Evolutionary conservation across 345 rosid genomes (phyloP).

Genomic region (Citrus trifoliata): DNA sequence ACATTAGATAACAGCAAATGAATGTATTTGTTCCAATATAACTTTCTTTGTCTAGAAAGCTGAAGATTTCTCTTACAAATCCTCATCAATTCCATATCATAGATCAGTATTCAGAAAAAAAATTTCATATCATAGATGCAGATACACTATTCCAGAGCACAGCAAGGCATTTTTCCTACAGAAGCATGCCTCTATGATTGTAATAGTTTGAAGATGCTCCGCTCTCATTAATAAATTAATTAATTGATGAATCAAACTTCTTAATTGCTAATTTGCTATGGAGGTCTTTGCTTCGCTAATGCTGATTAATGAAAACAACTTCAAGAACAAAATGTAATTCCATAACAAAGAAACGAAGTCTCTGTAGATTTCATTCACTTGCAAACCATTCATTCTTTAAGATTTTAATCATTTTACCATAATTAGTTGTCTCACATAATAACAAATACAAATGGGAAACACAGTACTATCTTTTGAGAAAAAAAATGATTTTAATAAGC

Average conservation of each 20-base stretch:
- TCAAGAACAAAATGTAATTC: too few species aligned
- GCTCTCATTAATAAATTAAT: neutral
- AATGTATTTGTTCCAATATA: neutral
- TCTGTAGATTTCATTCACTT: neutral
- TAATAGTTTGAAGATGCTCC: too few species aligned
- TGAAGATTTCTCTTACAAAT: neutral
- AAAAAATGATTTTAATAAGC: neutral
- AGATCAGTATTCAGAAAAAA: neutral
- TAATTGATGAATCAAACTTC: neutral
- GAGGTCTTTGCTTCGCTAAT: too few species aligned
- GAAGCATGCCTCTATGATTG: neutral
- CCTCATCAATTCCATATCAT: neutral
- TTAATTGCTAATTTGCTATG: too few species aligned
- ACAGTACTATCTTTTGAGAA: neutral
- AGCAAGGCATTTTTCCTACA: neutral
- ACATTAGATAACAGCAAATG: neutral
- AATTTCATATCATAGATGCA: neutral
- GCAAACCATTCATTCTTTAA: neutral
- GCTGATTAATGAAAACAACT: too few species aligned
- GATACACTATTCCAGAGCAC: neutral
- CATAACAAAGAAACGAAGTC: too few species aligned
- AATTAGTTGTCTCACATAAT: neutral
- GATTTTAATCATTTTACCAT: neutral
- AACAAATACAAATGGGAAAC: neutral
- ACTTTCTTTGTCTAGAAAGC: neutral